Conservation (phyloP, 345 rosid genomes). For the Eucalyptus victrix region DNA sequence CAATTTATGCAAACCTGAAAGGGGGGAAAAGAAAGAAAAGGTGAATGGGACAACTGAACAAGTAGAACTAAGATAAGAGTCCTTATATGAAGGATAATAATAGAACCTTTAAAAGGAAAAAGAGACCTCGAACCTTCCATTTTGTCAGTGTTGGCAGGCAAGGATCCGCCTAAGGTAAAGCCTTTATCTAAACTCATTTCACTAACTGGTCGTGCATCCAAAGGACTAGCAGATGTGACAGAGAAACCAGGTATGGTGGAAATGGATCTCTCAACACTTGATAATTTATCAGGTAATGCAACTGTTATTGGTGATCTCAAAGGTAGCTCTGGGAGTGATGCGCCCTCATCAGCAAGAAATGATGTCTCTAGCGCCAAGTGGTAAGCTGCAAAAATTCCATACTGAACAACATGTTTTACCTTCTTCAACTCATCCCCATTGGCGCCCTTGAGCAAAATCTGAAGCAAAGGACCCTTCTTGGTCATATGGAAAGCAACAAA, state of each 20-base stretch:
- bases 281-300: conserved; percentile 75
- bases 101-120: not conserved
- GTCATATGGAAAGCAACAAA: not conserved
- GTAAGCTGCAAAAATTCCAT: conserved; percentile 98
- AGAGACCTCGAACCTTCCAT: not conserved
- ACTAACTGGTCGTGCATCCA: conserved; percentile 14
- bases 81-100: not conserved
- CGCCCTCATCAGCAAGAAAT: conserved; percentile 95
- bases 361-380: conserved; percentile 97
- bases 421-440: conserved; percentile 84
- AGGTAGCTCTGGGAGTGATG: conserved; percentile 86
- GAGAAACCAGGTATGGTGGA: conserved; percentile 83
- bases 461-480: not conserved
- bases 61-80: not conserved
- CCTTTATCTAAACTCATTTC: conserved; percentile 24
- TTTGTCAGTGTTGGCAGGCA: conserved; percentile 3
- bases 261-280: conserved; percentile 67
- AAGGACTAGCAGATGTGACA: conserved; percentile 18
- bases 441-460: conserved; percentile 94
- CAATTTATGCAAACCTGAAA: not conserved
- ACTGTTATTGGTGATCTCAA: conserved; percentile 77
- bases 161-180: not conserved
- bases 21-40: not conserved
- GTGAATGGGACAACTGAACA: not conserved
- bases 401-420: conserved; percentile 93